phyloP scores from a whole-genome alignment of 2,329 filamentous ascomycete genomes.

The Diaporthe caulivora region DNA sequence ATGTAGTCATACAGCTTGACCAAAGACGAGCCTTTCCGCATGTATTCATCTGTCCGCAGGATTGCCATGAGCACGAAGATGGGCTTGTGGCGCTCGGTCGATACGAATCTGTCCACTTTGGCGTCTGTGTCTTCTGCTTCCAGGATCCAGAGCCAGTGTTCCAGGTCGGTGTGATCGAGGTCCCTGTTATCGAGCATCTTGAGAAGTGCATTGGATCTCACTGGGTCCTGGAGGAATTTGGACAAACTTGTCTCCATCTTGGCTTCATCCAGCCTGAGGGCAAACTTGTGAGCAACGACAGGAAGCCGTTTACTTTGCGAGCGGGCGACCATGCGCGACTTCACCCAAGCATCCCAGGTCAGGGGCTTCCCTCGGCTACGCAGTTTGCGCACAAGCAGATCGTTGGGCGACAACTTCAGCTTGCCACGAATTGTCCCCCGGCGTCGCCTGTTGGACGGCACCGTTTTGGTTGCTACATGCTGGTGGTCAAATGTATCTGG shows the following conservation, averaged over 20 bases:
- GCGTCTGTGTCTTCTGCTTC: constrained; percentile 50
- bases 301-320: constrained; percentile 44
- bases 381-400: constrained; percentile 27
- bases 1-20: constrained; percentile 51
- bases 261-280: constrained; percentile 43
- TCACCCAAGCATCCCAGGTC: constrained; percentile 30
- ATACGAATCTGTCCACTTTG: constrained; percentile 52
- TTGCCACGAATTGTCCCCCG: not conserved
- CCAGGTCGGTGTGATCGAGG: constrained; percentile 49
- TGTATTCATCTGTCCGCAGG: constrained; percentile 50
- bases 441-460: not conserved
- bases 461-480: not conserved
- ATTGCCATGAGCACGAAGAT: constrained; percentile 55
- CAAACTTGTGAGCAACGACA: constrained; percentile 44
- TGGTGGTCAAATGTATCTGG: not conserved
- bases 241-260: constrained; percentile 41
- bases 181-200: constrained; percentile 49
- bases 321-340: constrained; percentile 37
- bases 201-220: constrained; percentile 49
- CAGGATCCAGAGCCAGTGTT: constrained; percentile 58
- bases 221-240: constrained; percentile 41
- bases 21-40: constrained; percentile 49
- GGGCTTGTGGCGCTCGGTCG: constrained; percentile 50
- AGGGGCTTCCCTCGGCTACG: not conserved
- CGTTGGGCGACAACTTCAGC: constrained; percentile 23